A percentile compares a stretch with the other conserved stretches of the same genome.
phyloP scores from a whole-genome alignment of 495 filamentous ascomycete species.

The Penicillium taxi region DNA sequence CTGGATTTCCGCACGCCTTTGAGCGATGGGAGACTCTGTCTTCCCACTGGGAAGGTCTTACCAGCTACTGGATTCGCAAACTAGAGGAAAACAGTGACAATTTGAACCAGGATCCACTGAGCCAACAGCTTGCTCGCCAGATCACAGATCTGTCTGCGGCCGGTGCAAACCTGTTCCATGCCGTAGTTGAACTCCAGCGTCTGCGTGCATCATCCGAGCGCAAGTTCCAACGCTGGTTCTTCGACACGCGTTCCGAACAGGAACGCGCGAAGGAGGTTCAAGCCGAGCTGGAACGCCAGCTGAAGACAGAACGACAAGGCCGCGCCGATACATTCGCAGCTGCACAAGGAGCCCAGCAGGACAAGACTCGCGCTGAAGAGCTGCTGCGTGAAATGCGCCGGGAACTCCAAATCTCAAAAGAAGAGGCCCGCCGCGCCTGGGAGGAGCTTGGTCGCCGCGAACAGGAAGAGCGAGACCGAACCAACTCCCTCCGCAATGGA shows the following conservation, averaged over 20 bases:
- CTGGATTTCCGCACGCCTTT: slow-evolving; percentile 87
- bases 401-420: slow-evolving; percentile 89
- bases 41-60: slow-evolving; percentile 96
- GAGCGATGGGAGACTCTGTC: slow-evolving; percentile 95
- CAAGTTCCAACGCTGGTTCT: slow-evolving; percentile 98
- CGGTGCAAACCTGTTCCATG: slow-evolving; percentile 94
- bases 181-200: slow-evolving; percentile 93
- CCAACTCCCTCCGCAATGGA: slow-evolving; percentile 74
- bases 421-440: slow-evolving; percentile 93
- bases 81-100: slow-evolving; percentile 85
- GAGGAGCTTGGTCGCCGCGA: slow-evolving; percentile 91
- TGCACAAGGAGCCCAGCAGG: slow-evolving; percentile 55
- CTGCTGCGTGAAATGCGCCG: slow-evolving; percentile 77
- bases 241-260: slow-evolving; percentile 81
- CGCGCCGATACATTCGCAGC: slow-evolving; percentile 57
- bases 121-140: slow-evolving; percentile 81
- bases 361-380: slow-evolving; percentile 62
- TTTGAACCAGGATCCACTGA: slow-evolving; percentile 69
- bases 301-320: slow-evolving; percentile 64
- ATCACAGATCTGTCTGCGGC: slow-evolving; percentile 93
- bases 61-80: slow-evolving; percentile 91
- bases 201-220: slow-evolving; percentile 90
- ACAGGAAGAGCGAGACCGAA: slow-evolving; percentile 92
- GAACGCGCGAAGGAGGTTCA: slow-evolving; percentile 81
- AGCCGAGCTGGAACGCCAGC: slow-evolving; percentile 62